Conservation (phyloP, 75 land plant genomes). For the Ceratopteris richardii region DNA sequence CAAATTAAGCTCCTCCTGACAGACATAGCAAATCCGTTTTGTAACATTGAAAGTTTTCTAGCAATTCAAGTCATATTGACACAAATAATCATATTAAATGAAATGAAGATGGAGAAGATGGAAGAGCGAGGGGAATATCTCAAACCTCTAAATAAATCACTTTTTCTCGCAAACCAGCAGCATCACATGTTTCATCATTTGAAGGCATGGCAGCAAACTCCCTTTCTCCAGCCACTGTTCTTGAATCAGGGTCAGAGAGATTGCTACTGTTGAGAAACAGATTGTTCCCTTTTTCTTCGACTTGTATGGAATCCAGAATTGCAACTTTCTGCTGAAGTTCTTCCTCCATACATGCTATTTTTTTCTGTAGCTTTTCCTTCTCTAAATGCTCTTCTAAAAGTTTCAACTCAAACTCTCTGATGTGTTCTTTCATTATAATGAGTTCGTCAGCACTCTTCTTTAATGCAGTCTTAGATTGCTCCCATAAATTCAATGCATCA, state of each 20-base stretch:
- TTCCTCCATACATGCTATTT: conserved; percentile 27
- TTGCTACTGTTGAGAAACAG: no score
- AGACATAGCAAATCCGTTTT: background rate
- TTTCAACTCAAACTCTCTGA: conserved; percentile 23
- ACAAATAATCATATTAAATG: background rate
- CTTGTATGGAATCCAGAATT: conserved; percentile 24
- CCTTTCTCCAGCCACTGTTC: no score
- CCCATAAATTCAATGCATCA: conserved; percentile 1
- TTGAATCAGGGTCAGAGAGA: no score
- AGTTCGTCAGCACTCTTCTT: conserved; percentile 15
- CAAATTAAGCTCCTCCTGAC: conserved; percentile 44
- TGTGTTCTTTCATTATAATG: conserved; percentile 20
- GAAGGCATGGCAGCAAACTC: background rate
- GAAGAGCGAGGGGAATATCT: background rate
- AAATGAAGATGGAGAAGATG: no score
- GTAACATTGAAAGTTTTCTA: background rate
- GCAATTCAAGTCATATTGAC: background rate
- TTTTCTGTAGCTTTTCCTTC: conserved; percentile 44
- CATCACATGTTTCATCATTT: background rate
- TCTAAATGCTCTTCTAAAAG: conserved; percentile 38
- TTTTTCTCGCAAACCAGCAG: background rate
- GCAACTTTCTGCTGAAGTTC: conserved; percentile 46
- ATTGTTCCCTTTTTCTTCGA: conserved; percentile 27
- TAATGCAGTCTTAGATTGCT: conserved; percentile 24
- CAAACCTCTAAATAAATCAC: background rate